Evolutionary conservation across 2,329 filamentous ascomycete species (phyloP), one percentile per base, ranked within the genome.

Genomic region (Leptographium galeiforme): DNA sequence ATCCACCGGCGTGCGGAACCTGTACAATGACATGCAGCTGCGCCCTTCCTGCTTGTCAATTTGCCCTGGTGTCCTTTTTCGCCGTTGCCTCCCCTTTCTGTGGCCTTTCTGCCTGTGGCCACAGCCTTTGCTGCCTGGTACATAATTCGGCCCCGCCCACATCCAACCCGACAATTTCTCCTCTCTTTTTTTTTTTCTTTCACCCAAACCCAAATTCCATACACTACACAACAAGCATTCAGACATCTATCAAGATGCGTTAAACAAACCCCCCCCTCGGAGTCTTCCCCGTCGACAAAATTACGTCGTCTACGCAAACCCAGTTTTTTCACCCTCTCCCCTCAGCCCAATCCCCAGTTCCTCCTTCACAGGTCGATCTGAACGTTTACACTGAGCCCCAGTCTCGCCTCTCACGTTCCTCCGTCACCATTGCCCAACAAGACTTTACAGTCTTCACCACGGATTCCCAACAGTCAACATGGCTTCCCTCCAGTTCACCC

Each of bases 391-490:
- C 71, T 71, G 78, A 79, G 76, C 70, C 72, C 67, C 64, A 65
- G 65, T 75, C 73, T 75, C 72, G 68, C 72, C 72, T 75, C 78
- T 72, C 72, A 67, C 68, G 70, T 71, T 68, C 66, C 63, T 67
- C 75, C 74, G 70, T 72, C 70, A 81, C 72, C 72, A 81, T 81
- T 78, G 68, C 74, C 72, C 67, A 70, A 66, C 78, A 75, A 80
- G 82, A 84, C 79, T 79, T 77, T 62, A 65, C 75, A 79, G 82
- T 86, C 82, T 84, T 84, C 84, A 89, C 77, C 78, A 89, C 85
- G 85, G 85, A 85, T 87, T 79, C 81, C 69, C 67, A 70, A 68
- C 76, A 76, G 72, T 80, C 81, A 89, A 63, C 77, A 90, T 90
- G 86, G 86, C 84, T 77, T 82, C 79, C 84, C 77, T 82, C 81